Base-by-base conservation (phyloP, 257 asterid species). In the Fraxinus americana region DNA sequence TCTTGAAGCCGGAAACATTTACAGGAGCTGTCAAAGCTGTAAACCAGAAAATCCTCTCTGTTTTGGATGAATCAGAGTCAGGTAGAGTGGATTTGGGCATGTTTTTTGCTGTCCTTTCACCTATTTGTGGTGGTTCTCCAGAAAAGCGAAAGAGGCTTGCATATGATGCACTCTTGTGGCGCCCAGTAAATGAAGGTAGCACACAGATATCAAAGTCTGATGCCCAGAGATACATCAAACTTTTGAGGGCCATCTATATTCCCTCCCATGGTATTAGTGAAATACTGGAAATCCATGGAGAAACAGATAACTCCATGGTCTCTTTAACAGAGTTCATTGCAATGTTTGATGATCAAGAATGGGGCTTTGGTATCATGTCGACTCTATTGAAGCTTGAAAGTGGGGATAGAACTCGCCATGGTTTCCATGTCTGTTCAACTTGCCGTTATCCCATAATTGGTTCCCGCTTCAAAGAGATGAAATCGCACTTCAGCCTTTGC, bases 1-100 rank as follows among this genome's bases (percentile, higher is more conserved):
- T 96, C 87, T 87, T 96, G 94, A 96, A 96, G 83, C 96, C 99
- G 0, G 99, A 96, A 41, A 96, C 98, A 1, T 96, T 96, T 81
- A 87, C 91, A 30, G 99, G 98, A 57, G 97, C 98, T 17, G 92
- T 93, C 61, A 96, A 90, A 83, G 98, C 99, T 52, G 84, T 96
- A 79, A 93, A 93, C 91, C 93, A 88, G 94, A 96, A 91, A 84
- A 89, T 96, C 70, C 92, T 96, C 21, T 85, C 88, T 2, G 88
- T 91, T 1, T 79, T 96, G 85, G 99, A 96, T 63, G 99, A 96
- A 13, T 82, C 92, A 12, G 99, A 92, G 78, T 86, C 96, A 0
- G 98, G 98, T 7, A 80, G 97, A 79, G 91, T 96, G 52, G 99
- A 96, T 88, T 74, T 96, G 68, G 99, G 97, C 77, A 87, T 92